Base-by-base conservation (phyloP, 352 stramenopile species). In the Phytophthora multivora region DNA sequence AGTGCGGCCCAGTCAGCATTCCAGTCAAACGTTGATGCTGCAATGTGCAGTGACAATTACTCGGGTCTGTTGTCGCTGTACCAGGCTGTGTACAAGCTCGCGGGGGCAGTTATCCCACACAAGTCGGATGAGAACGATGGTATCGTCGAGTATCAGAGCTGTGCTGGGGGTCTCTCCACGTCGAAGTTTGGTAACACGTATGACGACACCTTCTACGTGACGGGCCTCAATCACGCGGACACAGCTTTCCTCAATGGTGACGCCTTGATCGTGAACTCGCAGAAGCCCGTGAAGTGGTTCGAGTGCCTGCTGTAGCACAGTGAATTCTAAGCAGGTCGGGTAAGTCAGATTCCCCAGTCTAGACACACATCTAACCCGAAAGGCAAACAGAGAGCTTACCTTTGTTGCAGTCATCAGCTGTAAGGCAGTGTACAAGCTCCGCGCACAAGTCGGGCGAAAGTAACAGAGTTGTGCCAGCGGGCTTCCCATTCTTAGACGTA, bases 271-370 rank as follows among this genome's bases (percentile, higher is more conserved):
- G 59, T 67, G 46, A 63, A 69, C 42, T 59, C 69, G 15, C 48
- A 77, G 51, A 78, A 76, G 38, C 69, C 69, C 1, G 53, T 76
- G 8, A 80, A 77, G 52, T 83, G 75, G 75, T 77, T 80, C 36
- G 68, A 78, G 38, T 80, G 71, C 8, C 31, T 75, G 33, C 21
- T 70, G 19, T 70, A 59, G 46, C 4, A 12, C 8, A 33, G 10
- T 33, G 9, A 33, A 33, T 13, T 33, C 28, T 33, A 33, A 13
- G 28, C 8, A 12, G 11, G 4, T 12, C 28, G 21, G 28, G 28
- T 33, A 33, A 33, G 28, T 12, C 28, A 33, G 28, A 33, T 33
- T 9, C 2, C 28, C 9, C 9, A 33, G 10, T 33, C 28, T 33
- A 33, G 9, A 8, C 4, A 33, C 4, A 33, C 10, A 8, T 33